Conservation (phyloP, 352 stramenopile genomes). For the Phytophthora palmivora region DNA sequence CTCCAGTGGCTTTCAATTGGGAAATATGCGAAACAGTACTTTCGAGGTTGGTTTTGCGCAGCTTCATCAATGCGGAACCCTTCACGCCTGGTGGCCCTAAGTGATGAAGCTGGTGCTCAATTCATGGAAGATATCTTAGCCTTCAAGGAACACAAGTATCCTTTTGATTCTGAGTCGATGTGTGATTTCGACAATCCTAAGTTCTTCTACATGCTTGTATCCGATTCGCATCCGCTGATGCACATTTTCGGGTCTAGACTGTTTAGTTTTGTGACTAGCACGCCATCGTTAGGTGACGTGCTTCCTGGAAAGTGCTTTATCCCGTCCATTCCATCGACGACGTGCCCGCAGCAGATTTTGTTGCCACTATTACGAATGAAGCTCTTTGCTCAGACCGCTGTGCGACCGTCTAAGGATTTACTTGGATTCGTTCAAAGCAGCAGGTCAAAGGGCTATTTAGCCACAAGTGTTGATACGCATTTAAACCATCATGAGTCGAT, state of each 20-base stretch:
- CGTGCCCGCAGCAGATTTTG: conserved; percentile 42
- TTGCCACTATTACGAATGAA: conserved; percentile 60
- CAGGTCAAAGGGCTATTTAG: conserved; percentile 16
- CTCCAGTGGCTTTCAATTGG: conserved; percentile 80
- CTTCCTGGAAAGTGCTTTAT: conserved; percentile 60
- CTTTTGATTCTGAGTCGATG: conserved; percentile 73
- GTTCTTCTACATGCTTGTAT: conserved; percentile 79
- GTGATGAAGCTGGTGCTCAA: conserved; percentile 63
- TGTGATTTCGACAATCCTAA: conserved; percentile 83
- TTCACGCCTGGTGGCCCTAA: conserved; percentile 42
- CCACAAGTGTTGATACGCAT: conserved; percentile 1
- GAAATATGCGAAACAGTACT: conserved; percentile 83
- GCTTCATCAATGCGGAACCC: conserved; percentile 31
- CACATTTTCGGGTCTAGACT: conserved; percentile 74
- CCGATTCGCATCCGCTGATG: conserved; percentile 79
- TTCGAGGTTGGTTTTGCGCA: conserved; percentile 74
- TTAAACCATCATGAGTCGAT: conserved; percentile 12
- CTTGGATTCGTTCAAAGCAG: conserved; percentile 46
- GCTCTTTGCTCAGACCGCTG: conserved; percentile 47
- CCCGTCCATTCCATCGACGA: conserved; percentile 52
- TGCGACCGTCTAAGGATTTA: conserved; percentile 54
- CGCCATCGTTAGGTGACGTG: conserved; percentile 48
- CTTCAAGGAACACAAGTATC: conserved; percentile 82
- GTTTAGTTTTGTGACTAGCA: conserved; percentile 77
- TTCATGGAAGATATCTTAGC: conserved; percentile 79